A percentile compares a stretch with the other conserved stretches of the same genome.
Evolutionary conservation across 768 basidiomycete genomes (phyloP).

Genomic region (Auriscalpium microsporum): DNA sequence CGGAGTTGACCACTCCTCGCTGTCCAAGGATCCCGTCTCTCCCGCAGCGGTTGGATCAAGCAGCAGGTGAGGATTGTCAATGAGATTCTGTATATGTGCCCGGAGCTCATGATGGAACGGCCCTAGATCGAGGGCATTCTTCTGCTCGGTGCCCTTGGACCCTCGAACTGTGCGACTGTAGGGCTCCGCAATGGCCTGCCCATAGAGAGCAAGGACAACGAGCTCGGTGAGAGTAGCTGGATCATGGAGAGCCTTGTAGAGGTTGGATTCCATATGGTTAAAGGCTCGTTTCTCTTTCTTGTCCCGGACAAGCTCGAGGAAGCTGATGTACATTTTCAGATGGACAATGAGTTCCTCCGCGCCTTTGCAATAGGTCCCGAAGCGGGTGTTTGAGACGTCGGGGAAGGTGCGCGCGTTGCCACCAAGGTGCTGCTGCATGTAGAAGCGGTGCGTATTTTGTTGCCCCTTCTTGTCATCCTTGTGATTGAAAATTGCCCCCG

Average conservation of each 20-base stretch:
- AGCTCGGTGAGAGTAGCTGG: slow-evolving; percentile 17
- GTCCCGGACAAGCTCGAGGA: slow-evolving; percentile 15
- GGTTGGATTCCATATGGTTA: slow-evolving; percentile 24
- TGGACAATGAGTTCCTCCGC: slow-evolving; percentile 13
- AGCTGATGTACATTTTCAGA: slow-evolving; percentile 9
- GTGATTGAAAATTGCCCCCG: background rate
- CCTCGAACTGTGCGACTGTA: slow-evolving; percentile 18
- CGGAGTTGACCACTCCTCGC: slow-evolving; percentile 5
- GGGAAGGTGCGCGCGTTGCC: slow-evolving; percentile 10
- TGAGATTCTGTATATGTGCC: slow-evolving; percentile 10
- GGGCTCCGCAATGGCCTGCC: slow-evolving; percentile 15
- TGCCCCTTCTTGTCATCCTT: slow-evolving; percentile 1
- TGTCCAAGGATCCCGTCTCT: slow-evolving; percentile 7
- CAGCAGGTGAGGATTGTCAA: slow-evolving; percentile 11
- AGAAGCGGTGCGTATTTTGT: background rate
- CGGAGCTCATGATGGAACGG: slow-evolving; percentile 15
- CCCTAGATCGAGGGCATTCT: slow-evolving; percentile 19
- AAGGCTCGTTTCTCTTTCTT: slow-evolving; percentile 12
- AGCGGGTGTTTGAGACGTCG: slow-evolving; percentile 19
- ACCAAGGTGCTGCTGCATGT: background rate
- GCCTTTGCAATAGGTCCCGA: slow-evolving; percentile 13
- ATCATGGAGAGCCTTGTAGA: slow-evolving; percentile 16
- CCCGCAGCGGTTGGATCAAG: slow-evolving; percentile 2
- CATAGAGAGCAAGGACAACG: slow-evolving; percentile 16
- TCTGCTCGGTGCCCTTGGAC: background rate